phyloP scores from a whole-genome alignment of 192 early-diverging fungal genomes.

The Chytriomyces sp. region DNA sequence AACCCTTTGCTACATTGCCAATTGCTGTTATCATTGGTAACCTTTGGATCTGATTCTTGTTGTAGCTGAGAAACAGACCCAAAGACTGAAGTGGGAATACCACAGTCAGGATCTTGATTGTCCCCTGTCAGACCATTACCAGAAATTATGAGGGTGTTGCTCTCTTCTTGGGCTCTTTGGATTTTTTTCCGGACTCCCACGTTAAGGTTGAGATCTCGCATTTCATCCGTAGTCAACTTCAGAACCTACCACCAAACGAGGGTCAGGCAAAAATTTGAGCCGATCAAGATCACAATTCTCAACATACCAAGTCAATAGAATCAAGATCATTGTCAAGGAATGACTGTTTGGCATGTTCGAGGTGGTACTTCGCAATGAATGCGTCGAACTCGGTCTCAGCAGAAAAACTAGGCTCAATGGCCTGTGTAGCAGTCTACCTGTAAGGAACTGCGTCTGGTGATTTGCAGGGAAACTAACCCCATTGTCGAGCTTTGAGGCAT shows the following conservation, averaged over 20 bases:
- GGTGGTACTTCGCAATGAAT: background rate
- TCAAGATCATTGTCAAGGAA: background rate
- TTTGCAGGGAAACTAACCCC: too few relatives aligned
- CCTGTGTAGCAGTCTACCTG: too few relatives aligned
- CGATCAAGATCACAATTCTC: too few relatives aligned
- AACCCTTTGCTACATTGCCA: background rate
- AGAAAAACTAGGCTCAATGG: too few relatives aligned
- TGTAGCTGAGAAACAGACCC: background rate
- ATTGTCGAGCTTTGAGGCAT: too few relatives aligned
- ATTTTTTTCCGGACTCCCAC: background rate
- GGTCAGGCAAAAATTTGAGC: too few relatives aligned
- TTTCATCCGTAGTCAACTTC: background rate
- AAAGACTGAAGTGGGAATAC: background rate
- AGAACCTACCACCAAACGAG: background rate
- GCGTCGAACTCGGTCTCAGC: too few relatives aligned
- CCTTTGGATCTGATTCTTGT: background rate
- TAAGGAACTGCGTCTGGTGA: too few relatives aligned
- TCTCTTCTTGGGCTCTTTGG: background rate
- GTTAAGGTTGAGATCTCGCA: background rate
- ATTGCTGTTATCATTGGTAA: background rate
- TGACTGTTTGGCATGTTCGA: background rate
- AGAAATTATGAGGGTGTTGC: background rate
- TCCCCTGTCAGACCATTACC: too few relatives aligned
- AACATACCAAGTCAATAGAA: background rate
- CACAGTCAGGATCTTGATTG: background rate